A percentile compares a stretch with the other conserved stretches of the same genome.
These are phyloP conservation scores for Penicillium carneum DNA, from an alignment of 2,329 filamentous ascomycete genomes.

Conservation along the genomic window DNA sequence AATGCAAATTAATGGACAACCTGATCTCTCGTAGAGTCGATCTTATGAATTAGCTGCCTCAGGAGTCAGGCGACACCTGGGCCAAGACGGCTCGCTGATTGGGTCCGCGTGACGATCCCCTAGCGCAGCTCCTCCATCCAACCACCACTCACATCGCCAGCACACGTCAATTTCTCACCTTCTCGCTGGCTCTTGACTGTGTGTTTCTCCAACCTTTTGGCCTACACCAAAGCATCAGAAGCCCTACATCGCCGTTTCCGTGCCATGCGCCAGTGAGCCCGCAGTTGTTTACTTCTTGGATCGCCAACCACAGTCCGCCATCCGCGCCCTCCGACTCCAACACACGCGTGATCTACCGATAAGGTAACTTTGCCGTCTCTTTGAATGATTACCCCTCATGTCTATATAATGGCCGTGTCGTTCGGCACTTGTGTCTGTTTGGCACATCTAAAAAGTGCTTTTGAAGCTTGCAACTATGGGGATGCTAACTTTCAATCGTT, in stretches of 20 bases:
- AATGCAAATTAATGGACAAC: not conserved
- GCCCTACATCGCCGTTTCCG: constrained; percentile 7
- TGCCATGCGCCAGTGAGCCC: constrained; percentile 12
- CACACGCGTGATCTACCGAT: constrained; percentile 13
- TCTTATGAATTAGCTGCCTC: not conserved
- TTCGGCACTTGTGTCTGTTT: not conserved
- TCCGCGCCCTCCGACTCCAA: constrained; percentile 17
- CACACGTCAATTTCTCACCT: constrained; percentile 11
- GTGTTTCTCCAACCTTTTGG: not conserved
- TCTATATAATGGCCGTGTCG: constrained; percentile 1
- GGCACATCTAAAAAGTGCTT: constrained; percentile 2
- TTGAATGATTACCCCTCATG: not conserved
- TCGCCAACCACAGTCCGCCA: constrained; percentile 24
- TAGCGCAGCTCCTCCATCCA: constrained; percentile 17
- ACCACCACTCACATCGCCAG: constrained; percentile 16
- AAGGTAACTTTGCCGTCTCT: constrained; percentile 17
- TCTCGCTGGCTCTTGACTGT: constrained; percentile 11
- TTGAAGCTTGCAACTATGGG: constrained; percentile 37
- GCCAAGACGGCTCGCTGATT: constrained; percentile 7
- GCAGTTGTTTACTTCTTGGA: constrained; percentile 16
- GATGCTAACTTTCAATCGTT: constrained; percentile 50
- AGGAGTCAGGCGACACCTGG: constrained; percentile 11
- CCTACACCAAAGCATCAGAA: not conserved
- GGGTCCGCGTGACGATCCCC: constrained; percentile 12
- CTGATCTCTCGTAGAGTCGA: not conserved